These are phyloP conservation scores for Betula pendula DNA, from an alignment of 306 rosid genomes.

Conservation along the genomic window DNA sequence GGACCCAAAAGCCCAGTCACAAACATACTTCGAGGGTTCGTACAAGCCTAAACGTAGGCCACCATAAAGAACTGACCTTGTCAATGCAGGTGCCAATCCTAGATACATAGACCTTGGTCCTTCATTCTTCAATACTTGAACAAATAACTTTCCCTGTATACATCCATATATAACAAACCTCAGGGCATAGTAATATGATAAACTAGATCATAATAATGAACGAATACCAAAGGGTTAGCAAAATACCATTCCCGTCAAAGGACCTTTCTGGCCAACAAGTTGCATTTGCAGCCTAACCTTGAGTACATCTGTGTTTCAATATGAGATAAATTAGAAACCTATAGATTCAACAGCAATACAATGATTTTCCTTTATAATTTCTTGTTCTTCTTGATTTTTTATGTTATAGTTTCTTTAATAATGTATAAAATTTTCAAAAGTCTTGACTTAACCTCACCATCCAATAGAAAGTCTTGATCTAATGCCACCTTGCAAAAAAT, in stretches of 20 bases:
- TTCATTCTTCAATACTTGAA: constrained; percentile 63
- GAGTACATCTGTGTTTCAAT: constrained; percentile 77
- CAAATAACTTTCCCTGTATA: constrained; percentile 65
- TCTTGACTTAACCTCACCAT: constrained; percentile 16
- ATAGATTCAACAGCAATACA: constrained; percentile 2
- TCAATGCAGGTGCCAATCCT: constrained; percentile 87
- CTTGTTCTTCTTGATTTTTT: constrained; percentile 2
- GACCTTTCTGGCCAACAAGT: constrained; percentile 94
- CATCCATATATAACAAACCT: constrained; percentile 29
- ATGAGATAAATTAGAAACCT: constrained; percentile 23
- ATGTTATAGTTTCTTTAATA: not conserved
- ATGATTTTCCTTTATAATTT: constrained; percentile 1
- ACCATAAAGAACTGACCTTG: constrained; percentile 88
- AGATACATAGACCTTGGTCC: constrained; percentile 84
- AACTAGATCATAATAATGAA: constrained; percentile 31
- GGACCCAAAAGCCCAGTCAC: constrained; percentile 78
- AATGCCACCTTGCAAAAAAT: not conserved
- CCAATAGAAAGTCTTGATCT: constrained; percentile 7
- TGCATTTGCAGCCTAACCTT: constrained; percentile 99
- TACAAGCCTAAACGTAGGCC: constrained; percentile 97
- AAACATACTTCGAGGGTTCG: constrained; percentile 87
- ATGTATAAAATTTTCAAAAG: constrained; percentile 14
- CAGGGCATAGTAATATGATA: constrained; percentile 22
- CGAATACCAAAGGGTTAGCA: constrained; percentile 25
- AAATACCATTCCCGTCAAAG: constrained; percentile 86